A percentile compares a stretch with the other conserved stretches of the same genome.
These are phyloP conservation scores for Yueomyces sp. DNA, from an alignment of 805 yeast species.

Conservation along the genomic window DNA sequence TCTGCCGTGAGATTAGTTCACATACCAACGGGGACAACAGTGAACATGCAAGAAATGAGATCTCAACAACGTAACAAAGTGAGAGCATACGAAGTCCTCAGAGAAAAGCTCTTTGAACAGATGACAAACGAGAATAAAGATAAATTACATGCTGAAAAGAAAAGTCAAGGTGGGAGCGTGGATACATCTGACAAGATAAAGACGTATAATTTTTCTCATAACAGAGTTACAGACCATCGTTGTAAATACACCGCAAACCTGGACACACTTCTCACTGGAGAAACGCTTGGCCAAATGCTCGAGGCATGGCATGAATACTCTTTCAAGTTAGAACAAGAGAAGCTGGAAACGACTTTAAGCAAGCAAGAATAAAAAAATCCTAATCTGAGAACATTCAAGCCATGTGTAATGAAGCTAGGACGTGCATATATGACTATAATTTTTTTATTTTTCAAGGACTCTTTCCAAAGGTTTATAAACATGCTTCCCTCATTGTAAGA, in stretches of 20 bases:
- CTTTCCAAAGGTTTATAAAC: too few relatives aligned
- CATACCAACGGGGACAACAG: constrained; percentile 79
- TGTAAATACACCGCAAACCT: constrained; percentile 73
- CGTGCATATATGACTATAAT: too few relatives aligned
- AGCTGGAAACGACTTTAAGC: too few relatives aligned
- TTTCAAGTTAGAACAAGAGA: too few relatives aligned
- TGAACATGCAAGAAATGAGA: constrained; percentile 85
- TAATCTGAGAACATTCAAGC: too few relatives aligned
- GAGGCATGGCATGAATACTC: constrained; percentile 20
- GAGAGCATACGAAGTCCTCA: constrained; percentile 69
- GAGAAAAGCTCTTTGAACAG: constrained; percentile 73
- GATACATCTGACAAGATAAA: constrained; percentile 88
- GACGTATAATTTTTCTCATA: constrained; percentile 88
- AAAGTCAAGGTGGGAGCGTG: constrained; percentile 76
- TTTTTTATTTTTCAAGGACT: too few relatives aligned
- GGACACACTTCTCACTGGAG: constrained; percentile 50
- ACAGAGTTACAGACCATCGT: constrained; percentile 87
- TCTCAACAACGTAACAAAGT: constrained; percentile 93
- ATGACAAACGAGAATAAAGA: constrained; percentile 54
- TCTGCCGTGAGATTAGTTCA: constrained; percentile 92
- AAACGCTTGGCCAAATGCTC: constrained; percentile 39
- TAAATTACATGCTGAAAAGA: constrained; percentile 52
- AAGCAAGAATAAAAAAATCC: too few relatives aligned
- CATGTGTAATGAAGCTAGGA: too few relatives aligned
- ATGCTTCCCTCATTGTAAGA: too few relatives aligned